Conservation (phyloP, 2,329 filamentous ascomycete species). For the Colletotrichum brevisporum region DNA sequence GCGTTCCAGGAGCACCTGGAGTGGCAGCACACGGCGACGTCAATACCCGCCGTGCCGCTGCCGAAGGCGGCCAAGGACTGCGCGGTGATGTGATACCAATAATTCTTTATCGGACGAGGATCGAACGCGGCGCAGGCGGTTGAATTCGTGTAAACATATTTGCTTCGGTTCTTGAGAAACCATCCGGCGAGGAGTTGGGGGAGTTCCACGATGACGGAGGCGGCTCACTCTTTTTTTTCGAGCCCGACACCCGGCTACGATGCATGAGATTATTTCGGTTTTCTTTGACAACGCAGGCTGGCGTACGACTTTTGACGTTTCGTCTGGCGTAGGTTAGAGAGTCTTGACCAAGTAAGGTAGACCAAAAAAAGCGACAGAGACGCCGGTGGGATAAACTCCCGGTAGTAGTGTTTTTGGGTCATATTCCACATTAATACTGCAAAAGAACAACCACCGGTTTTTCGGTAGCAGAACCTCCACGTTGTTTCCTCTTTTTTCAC, state of each 20-base stretch:
- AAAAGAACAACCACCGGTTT: conserved; percentile 11
- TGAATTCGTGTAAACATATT: conserved; percentile 24
- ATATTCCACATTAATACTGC: conserved; percentile 35
- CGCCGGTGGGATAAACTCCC: conserved; percentile 1
- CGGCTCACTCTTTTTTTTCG: neutral
- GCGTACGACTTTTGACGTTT: neutral
- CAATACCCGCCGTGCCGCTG: conserved; percentile 51
- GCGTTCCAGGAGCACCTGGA: conserved; percentile 69
- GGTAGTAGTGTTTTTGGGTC: conserved; percentile 30
- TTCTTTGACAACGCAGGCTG: conserved; percentile 22
- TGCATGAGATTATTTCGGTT: conserved; percentile 32
- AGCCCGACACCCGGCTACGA: conserved; percentile 16
- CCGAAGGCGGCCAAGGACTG: conserved; percentile 57
- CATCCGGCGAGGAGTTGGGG: conserved; percentile 35
- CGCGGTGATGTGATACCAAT: conserved; percentile 58
- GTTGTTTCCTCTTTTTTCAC: conserved; percentile 15
- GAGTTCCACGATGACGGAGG: conserved; percentile 7
- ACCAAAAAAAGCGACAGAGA: conserved; percentile 25
- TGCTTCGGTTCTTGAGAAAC: conserved; percentile 4
- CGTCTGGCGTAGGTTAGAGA: conserved; percentile 6
- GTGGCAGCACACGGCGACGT: conserved; percentile 66
- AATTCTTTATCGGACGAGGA: conserved; percentile 13
- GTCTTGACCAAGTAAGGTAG: conserved; percentile 2
- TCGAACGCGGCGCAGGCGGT: conserved; percentile 23
- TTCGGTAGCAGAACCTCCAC: conserved; percentile 14